Evolutionary conservation across 768 basidiomycete genomes (phyloP).

Genomic region (Gelatoporia subvermispora): DNA sequence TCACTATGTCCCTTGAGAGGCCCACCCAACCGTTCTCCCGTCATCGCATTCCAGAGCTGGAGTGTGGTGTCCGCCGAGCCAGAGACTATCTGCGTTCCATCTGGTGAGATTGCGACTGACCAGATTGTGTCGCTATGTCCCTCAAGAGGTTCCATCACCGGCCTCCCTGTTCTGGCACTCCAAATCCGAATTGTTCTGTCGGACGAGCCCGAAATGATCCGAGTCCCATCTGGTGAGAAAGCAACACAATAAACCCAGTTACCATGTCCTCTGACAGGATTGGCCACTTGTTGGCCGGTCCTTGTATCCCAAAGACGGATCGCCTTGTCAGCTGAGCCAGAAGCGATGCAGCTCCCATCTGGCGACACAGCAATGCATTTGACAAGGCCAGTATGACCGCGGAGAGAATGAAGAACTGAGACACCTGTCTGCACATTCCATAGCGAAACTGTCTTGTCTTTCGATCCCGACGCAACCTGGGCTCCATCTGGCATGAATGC

Average conservation of each 20-base stretch:
- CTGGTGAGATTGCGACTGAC: no score
- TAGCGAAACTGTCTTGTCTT: no score
- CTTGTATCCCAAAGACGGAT: conserved; percentile 5
- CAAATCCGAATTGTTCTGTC: no score
- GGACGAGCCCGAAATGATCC: conserved; percentile 37
- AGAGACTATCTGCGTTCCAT: no score
- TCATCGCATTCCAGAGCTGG: no score
- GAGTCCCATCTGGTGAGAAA: conserved; percentile 39
- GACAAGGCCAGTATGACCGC: neutral
- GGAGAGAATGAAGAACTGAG: conserved; percentile 3
- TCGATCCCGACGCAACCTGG: conserved; percentile 6
- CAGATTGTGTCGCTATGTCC: no score
- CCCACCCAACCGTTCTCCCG: no score
- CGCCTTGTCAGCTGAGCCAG: no score
- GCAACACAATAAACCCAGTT: conserved; percentile 30
- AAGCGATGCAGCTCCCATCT: neutral
- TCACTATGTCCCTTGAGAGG: no score
- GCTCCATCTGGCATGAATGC: conserved; percentile 39
- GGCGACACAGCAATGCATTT: conserved; percentile 1
- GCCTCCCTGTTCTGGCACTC: no score
- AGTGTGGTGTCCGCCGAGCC: no score
- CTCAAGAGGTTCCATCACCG: no score
- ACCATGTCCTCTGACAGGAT: conserved; percentile 8
- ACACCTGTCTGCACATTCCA: conserved; percentile 4
- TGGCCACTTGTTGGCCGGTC: neutral